These are phyloP conservation scores for Hypoxylon sp. DNA, from an alignment of 2,329 filamentous ascomycete genomes.

Conservation along the genomic window DNA sequence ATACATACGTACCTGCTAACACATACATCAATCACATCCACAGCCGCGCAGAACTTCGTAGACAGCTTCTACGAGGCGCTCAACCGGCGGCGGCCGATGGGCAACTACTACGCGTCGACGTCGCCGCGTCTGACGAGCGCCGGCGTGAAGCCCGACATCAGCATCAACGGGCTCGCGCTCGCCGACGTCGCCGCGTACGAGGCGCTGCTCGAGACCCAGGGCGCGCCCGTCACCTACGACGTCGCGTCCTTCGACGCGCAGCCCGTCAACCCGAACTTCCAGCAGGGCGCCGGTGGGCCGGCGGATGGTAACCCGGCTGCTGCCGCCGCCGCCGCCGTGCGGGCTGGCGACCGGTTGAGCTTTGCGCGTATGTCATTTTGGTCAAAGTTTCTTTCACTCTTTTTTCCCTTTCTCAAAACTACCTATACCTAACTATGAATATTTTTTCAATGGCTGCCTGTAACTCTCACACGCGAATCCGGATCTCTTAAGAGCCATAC, in stretches of 20 bases:
- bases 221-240: slow-evolving; percentile 66
- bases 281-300: slow-evolving; percentile 64
- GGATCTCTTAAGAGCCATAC: no score
- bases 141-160: slow-evolving; percentile 71
- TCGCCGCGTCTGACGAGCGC: slow-evolving; percentile 60
- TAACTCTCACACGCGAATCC: no score
- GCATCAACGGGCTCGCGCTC: slow-evolving; percentile 79
- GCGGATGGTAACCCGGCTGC: slow-evolving; percentile 17
- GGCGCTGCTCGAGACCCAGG: slow-evolving; percentile 71
- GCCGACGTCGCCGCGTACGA: slow-evolving; percentile 71
- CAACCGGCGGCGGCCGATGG: slow-evolving; percentile 66
- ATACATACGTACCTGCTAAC: slow-evolving; percentile 1
- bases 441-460: no score
- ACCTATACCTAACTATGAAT: no score
- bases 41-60: slow-evolving; percentile 76
- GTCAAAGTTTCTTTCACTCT: no score
- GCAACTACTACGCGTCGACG: slow-evolving; percentile 74
- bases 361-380: slow-evolving; percentile 64
- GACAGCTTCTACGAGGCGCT: slow-evolving; percentile 80
- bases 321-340: slow-evolving; percentile 15
- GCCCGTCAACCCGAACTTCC: slow-evolving; percentile 75
- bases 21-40: slow-evolving; percentile 1
- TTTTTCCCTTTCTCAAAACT: no score
- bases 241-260: slow-evolving; percentile 80
- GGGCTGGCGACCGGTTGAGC: slow-evolving; percentile 67